Percentiles rank a stretch among this genome's conserved stretches.
Evolutionary conservation across 2,329 filamentous ascomycete genomes (phyloP).

Genomic region (Hypoxylon sp.): DNA sequence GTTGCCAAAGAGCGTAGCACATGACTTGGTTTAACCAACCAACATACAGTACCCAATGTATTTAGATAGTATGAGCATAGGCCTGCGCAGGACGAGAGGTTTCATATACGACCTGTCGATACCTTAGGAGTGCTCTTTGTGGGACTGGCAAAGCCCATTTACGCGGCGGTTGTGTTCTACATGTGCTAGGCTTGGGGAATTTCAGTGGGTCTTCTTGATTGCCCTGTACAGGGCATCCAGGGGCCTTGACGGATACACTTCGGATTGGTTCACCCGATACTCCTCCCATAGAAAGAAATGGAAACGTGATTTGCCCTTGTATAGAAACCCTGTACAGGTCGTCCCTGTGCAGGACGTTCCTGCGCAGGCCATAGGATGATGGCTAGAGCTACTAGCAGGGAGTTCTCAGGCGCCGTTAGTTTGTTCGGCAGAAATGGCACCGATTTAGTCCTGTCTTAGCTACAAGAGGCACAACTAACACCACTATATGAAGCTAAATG

Average conservation of each 20-base stretch:
- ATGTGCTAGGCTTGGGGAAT: constrained; percentile 11
- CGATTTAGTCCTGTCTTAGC: constrained; percentile 3
- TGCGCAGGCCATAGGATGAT: constrained; percentile 17
- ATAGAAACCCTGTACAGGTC: constrained; percentile 3
- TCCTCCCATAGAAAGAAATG: constrained; percentile 13
- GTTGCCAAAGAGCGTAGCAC: constrained; percentile 6
- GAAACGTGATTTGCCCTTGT: constrained; percentile 9
- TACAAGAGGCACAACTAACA: constrained; percentile 10
- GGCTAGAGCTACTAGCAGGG: constrained; percentile 12
- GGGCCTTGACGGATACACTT: constrained; percentile 4
- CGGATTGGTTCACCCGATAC: constrained; percentile 14
- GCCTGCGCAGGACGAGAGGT: constrained; percentile 21
- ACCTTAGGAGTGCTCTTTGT: constrained; percentile 19
- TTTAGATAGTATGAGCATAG: constrained; percentile 15
- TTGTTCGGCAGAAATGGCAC: constrained; percentile 8
- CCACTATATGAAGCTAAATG: constrained; percentile 10
- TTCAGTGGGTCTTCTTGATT: constrained; percentile 16
- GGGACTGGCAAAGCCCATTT: constrained; percentile 4
- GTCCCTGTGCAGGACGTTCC: too few relatives aligned
- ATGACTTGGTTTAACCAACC: constrained; percentile 23
- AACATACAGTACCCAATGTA: constrained; percentile 9
- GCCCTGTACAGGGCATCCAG: constrained; percentile 24
- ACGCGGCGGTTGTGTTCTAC: constrained; percentile 9
- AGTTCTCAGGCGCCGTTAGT: constrained; percentile 3
- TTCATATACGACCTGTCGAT: constrained; percentile 19